Evolutionary conservation across 2,329 filamentous ascomycete genomes (phyloP), one percentile per base, ranked within the genome.

Genomic region (Colletotrichum agaves): DNA sequence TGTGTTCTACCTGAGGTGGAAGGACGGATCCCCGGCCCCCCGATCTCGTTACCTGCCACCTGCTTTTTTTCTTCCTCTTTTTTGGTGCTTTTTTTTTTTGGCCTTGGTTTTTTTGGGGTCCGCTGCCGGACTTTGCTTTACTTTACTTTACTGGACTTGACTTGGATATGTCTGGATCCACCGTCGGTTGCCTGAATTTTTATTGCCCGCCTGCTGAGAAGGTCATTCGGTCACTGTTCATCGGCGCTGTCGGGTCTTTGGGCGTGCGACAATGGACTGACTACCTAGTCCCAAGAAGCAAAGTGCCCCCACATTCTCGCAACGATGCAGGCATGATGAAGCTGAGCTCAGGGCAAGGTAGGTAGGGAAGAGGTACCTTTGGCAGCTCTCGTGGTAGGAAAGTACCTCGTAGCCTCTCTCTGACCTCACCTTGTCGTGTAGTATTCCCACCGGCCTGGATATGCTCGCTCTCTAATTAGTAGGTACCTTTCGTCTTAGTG

Each of bases 41-140:
- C 31, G 21, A 49, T 10, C 27, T 31, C 46, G 13, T 43, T 66
- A 39, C 63, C 63, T 62, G 65, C 65, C 65, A 60, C 53, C 17
- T 41, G 33, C 35, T 46, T 56, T 63, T 59, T 61, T 46, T 47
- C 10, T 31, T 31, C 6, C n/a, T 31, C 17, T 31, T 27, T 6
- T 2, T 41, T 44, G 31, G 21, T 23, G 15, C 15, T 33, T 31
- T 31, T 31, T n/a, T 21, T 60, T 61, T 33, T 39, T 61, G 59
- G 31, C 19, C 37, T 53, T 61, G 5, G n/a, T n/a, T 10, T 23
- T 44, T 43, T 55, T 12, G 33, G 52, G 46, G 52, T 19, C 35
- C 15, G n/a, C n/a, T n/a, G n/a, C n/a, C n/a, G n/a, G n/a, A n/a
- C n/a, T n/a, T n/a, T n/a, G n/a, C n/a, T n/a, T n/a, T n/a, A n/a